Evolutionary conservation across 768 basidiomycete species (phyloP).

Genomic region (Collybia sp.): DNA sequence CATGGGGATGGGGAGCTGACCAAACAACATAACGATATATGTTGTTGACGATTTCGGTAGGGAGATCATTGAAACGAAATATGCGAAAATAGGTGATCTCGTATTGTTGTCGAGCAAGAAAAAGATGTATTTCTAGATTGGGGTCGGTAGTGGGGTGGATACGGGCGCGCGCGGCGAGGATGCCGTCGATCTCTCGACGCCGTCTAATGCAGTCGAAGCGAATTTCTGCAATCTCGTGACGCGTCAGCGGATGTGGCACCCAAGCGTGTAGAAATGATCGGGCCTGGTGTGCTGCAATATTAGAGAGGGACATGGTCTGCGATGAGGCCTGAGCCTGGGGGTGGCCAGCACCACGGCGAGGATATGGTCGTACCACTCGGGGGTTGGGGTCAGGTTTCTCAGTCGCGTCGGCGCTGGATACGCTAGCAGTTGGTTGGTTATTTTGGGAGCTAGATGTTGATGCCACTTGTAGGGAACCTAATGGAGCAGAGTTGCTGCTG

Average conservation of each 20-base stretch:
- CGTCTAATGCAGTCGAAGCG: conserved; percentile 11
- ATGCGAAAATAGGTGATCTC: conserved; percentile 24
- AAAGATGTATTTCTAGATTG: conserved; percentile 21
- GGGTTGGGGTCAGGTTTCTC: too few relatives aligned
- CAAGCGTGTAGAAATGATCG: conserved; percentile 7
- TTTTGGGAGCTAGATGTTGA: too few relatives aligned
- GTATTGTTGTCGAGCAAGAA: conserved; percentile 28
- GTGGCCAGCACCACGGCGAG: too few relatives aligned
- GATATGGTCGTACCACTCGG: too few relatives aligned
- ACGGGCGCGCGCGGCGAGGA: conserved; percentile 7
- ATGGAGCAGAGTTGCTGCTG: too few relatives aligned
- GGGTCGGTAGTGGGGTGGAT: neutral
- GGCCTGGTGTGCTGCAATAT: conserved; percentile 1
- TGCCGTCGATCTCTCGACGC: conserved; percentile 7
- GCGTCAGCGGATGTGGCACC: conserved; percentile 13
- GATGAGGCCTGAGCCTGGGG: too few relatives aligned
- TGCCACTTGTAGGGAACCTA: too few relatives aligned
- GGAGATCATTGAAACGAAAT: conserved; percentile 60
- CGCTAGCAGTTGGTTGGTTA: too few relatives aligned
- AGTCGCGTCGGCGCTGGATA: too few relatives aligned
- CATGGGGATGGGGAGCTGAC: conserved; percentile 33
- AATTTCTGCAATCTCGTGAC: conserved; percentile 8
- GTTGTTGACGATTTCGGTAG: conserved; percentile 58
- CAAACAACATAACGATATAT: conserved; percentile 61
- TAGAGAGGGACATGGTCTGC: too few relatives aligned